Evolutionary conservation across 2,329 filamentous ascomycete species (phyloP).

Genomic region (Fusarium caatingaense): DNA sequence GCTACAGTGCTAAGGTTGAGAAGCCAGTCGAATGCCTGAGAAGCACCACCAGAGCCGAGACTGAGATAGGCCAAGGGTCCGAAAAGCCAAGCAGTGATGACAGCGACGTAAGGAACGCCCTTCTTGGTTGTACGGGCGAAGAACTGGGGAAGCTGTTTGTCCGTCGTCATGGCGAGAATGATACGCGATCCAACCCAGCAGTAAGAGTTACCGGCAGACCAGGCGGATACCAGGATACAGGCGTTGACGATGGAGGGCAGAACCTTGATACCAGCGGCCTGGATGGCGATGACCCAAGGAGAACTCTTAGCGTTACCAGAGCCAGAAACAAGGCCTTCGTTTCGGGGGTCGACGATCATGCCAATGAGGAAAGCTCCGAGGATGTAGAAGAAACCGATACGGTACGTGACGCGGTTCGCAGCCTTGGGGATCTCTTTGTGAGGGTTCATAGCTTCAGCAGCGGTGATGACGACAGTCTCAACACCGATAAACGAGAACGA

Average conservation of each 20-base stretch:
- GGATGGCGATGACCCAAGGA: conserved; percentile 77
- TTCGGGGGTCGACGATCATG: conserved; percentile 71
- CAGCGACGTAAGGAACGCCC: conserved; percentile 69
- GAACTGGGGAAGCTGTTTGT: conserved; percentile 71
- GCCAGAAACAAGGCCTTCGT: conserved; percentile 63
- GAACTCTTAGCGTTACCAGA: conserved; percentile 62
- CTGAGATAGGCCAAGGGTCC: conserved; percentile 78
- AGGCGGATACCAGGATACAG: conserved; percentile 73
- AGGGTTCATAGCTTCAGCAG: conserved; percentile 71
- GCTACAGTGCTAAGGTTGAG: conserved; percentile 75
- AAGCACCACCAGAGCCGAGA: conserved; percentile 58
- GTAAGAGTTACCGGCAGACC: conserved; percentile 71
- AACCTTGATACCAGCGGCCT: conserved; percentile 70
- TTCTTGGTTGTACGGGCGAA: conserved; percentile 70
- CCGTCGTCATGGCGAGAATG: conserved; percentile 74
- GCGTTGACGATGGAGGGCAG: conserved; percentile 76
- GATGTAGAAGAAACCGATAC: conserved; percentile 70
- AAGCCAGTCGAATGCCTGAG: conserved; percentile 77
- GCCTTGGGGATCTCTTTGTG: conserved; percentile 72
- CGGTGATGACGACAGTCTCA: conserved; percentile 61
- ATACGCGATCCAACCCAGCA: conserved; percentile 69
- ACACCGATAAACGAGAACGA: conserved; percentile 65
- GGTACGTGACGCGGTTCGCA: conserved; percentile 67
- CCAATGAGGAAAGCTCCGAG: conserved; percentile 68
- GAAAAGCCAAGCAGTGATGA: conserved; percentile 66